Evolutionary conservation across 2,329 filamentous ascomycete genomes (phyloP), one percentile per base, ranked within the genome.

Genomic region (Seiridium cupressi): DNA sequence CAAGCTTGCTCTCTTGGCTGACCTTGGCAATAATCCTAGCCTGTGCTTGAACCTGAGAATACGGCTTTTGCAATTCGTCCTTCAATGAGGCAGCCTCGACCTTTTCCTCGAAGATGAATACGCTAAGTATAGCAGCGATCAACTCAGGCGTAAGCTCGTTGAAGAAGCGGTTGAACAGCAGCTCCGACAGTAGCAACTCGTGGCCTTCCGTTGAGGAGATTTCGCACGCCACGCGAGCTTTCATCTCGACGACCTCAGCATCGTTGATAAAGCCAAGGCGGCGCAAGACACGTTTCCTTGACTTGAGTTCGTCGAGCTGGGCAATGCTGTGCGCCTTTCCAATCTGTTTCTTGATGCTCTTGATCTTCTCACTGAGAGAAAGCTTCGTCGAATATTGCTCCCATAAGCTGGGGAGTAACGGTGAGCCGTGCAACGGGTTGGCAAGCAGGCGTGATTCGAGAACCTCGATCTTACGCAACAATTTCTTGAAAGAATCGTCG

Each of bases 101-200:
- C 81, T 96, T 97, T 78, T 99, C 95, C 72, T 99, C 96, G 67
- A 98, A 97, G 65, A 99, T 95, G 78, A 99, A 98, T 71, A 92
- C 93, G 68, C 92, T 96, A 61, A 99, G 83, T 5, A 93, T 87
- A 0, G 94, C 86, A 1, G 95, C 95, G 68, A 89, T 91, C 65
- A 94, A 85, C 74, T 98, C 94, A 0, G 95, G 93, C 0, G 88
- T 88, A 48, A 98, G 80, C 71, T 97, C 93, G 73, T 98, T 99
- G 84, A 99, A 99, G 83, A 97, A 98, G 44, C 93, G 87, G 74
- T 98, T 96, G 76, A 99, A 98, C 0, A 99, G 84, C 35, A 99
- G 82, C 75, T 99, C 95, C 10, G 91, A 93, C 4, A 99, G 84
- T 64, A 99, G 88, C 47, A 99, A 82, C 74, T 99, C 96, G 70